These are phyloP conservation scores for Fusarium stilboides DNA, from an alignment of 2,329 filamentous ascomycete species.

Conservation along the genomic window DNA sequence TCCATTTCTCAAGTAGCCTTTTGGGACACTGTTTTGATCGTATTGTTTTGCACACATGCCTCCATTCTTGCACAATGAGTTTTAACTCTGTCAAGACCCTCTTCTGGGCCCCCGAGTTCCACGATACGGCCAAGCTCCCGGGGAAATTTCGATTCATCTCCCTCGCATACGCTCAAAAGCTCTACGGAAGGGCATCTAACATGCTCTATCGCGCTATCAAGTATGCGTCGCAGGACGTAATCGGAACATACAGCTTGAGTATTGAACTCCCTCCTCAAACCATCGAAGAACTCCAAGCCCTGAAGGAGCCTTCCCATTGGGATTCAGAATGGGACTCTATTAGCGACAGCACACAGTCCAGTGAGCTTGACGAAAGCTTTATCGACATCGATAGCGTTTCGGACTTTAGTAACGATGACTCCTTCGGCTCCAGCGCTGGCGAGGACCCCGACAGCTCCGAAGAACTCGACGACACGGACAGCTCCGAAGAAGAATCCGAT, in stretches of 20 bases:
- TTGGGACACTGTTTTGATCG: conserved; percentile 12
- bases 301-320: not conserved
- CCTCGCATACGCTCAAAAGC: fast-evolving
- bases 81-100: no score
- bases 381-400: no score
- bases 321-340: no score
- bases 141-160: not conserved
- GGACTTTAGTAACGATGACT: no score
- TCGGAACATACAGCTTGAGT: not conserved
- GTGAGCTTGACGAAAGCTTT: no score
- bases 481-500: no score
- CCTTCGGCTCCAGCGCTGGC: no score
- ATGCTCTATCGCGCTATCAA: not conserved
- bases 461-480: no score
- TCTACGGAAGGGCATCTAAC: not conserved
- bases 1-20: conserved; percentile 3
- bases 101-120: conserved; percentile 4
- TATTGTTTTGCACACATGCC: conserved; percentile 1
- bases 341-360: no score
- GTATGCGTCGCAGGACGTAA: not conserved
- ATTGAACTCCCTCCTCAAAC: not conserved
- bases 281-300: not conserved
- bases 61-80: not conserved
- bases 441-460: no score
- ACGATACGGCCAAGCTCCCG: conserved; percentile 24